A percentile compares a stretch with the other conserved stretches of the same genome.
These are phyloP conservation scores for Choiromyces venosus DNA, from an alignment of 495 filamentous ascomycete genomes.

Conservation along the genomic window DNA sequence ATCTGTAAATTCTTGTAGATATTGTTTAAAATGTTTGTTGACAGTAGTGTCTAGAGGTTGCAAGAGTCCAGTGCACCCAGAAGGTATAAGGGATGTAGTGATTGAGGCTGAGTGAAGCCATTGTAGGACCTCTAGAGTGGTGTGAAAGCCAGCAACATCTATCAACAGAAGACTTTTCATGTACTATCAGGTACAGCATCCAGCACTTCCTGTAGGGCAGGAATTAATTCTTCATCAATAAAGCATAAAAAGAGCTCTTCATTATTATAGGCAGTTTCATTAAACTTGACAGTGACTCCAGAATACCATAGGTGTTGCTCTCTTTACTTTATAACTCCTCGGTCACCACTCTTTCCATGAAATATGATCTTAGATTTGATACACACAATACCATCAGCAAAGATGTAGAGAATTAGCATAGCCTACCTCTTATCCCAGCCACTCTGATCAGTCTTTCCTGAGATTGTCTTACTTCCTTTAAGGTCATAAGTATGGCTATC, in stretches of 20 bases:
- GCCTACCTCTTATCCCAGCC: constrained; percentile 20
- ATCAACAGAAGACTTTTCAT: not conserved
- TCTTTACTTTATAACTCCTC: not conserved
- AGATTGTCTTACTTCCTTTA: constrained; percentile 13
- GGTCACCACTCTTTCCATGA: not conserved
- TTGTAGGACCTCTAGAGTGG: not conserved
- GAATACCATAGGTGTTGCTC: constrained; percentile 1
- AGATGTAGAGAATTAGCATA: constrained; percentile 14
- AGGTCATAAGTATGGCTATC: constrained; percentile 15
- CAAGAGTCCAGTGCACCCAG: not conserved
- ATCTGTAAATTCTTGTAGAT: not conserved
- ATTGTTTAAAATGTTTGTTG: not conserved
- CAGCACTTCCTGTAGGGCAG: not conserved
- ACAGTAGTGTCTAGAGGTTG: not conserved
- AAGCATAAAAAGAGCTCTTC: not conserved
- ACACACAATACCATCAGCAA: constrained; percentile 12
- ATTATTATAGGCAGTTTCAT: constrained; percentile 8
- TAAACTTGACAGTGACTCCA: not conserved
- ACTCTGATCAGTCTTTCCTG: not conserved
- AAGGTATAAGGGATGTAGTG: not conserved
- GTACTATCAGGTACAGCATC: not conserved
- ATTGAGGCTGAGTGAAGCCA: not conserved
- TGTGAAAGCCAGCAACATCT: not conserved
- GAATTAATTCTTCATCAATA: not conserved
- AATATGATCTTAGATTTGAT: constrained; percentile 15